These are phyloP conservation scores for Saturnispora gosingensis DNA, from an alignment of 805 yeast genomes.

Conservation along the genomic window DNA sequence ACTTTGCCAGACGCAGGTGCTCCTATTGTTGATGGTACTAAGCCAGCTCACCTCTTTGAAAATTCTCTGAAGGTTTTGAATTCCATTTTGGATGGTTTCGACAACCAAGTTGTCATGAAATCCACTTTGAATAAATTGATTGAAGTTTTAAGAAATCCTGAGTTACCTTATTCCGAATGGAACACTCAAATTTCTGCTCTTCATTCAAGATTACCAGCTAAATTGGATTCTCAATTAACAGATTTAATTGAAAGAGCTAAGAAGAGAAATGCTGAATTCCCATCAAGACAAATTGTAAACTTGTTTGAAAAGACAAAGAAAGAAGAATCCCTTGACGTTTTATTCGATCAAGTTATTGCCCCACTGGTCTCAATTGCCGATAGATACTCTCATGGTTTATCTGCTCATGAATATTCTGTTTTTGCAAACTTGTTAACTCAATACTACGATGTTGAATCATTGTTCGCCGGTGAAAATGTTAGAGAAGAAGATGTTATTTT, in stretches of 20 bases:
- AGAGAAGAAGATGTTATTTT: constrained; percentile 88
- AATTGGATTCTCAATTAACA: constrained; percentile 59
- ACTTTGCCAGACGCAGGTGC: constrained; percentile 84
- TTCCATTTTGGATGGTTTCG: constrained; percentile 83
- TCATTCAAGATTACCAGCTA: constrained; percentile 79
- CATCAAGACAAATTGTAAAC: constrained; percentile 76
- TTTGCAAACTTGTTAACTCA: constrained; percentile 61
- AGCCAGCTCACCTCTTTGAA: constrained; percentile 68
- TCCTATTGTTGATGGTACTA: constrained; percentile 74
- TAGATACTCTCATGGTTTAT: constrained; percentile 65
- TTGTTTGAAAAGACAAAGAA: constrained; percentile 52
- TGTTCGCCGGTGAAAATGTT: constrained; percentile 65
- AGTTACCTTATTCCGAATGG: constrained; percentile 94
- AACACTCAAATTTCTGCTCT: constrained; percentile 73
- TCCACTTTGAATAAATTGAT: constrained; percentile 66
- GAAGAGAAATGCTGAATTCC: constrained; percentile 75
- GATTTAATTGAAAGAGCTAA: constrained; percentile 57
- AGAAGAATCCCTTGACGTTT: constrained; percentile 37
- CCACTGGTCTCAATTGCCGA: constrained; percentile 68
- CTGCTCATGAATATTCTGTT: constrained; percentile 73
- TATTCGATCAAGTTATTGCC: constrained; percentile 50
- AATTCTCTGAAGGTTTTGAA: constrained; percentile 50
- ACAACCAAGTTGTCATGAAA: constrained; percentile 90
- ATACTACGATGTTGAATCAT: constrained; percentile 67
- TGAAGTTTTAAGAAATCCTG: constrained; percentile 64